Evolutionary conservation across 2,329 filamentous ascomycete species (phyloP).

Genomic region (Cladosporium sp.): DNA sequence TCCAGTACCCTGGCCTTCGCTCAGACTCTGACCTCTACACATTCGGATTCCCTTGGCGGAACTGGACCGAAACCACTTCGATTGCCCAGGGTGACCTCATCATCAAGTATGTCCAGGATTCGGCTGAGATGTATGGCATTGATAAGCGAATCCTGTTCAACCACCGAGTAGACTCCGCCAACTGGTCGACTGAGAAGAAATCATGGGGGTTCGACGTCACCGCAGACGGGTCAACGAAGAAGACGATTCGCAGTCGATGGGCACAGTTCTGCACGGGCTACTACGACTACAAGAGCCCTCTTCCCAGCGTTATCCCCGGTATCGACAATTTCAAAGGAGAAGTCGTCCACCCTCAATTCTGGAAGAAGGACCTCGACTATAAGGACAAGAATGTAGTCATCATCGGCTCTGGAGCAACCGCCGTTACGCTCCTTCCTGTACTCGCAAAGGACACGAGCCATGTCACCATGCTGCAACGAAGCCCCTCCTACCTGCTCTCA

Average conservation of each 20-base stretch:
- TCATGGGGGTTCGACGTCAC: constrained; percentile 39
- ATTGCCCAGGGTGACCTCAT: constrained; percentile 43
- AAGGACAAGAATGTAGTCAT: constrained; percentile 62
- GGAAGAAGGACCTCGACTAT: constrained; percentile 64
- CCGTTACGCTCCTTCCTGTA: constrained; percentile 67
- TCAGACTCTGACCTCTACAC: constrained; percentile 46
- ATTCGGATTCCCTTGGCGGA: constrained; percentile 60
- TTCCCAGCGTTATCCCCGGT: constrained; percentile 58
- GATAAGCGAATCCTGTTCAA: constrained; percentile 41
- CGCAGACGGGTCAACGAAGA: constrained; percentile 31
- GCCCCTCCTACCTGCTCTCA: constrained; percentile 54
- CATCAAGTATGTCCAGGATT: constrained; percentile 38
- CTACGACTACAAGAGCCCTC: constrained; percentile 63
- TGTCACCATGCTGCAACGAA: constrained; percentile 77
- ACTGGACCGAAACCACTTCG: constrained; percentile 51
- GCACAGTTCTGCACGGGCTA: constrained; percentile 61
- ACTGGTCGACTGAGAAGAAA: constrained; percentile 45
- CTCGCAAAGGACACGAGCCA: constrained; percentile 58
- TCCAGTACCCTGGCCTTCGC: constrained; percentile 63
- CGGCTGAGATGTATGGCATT: constrained; percentile 39
- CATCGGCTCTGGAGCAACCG: constrained; percentile 73
- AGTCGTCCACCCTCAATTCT: constrained; percentile 67
- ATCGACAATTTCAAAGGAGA: constrained; percentile 59
- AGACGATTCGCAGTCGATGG: constrained; percentile 39
- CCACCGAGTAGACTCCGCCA: constrained; percentile 35